Percentiles rank a stretch among this genome's conserved stretches.
These are phyloP conservation scores for Elsinoe perseae DNA, from an alignment of 2,329 filamentous ascomycete genomes.

Conservation along the genomic window DNA sequence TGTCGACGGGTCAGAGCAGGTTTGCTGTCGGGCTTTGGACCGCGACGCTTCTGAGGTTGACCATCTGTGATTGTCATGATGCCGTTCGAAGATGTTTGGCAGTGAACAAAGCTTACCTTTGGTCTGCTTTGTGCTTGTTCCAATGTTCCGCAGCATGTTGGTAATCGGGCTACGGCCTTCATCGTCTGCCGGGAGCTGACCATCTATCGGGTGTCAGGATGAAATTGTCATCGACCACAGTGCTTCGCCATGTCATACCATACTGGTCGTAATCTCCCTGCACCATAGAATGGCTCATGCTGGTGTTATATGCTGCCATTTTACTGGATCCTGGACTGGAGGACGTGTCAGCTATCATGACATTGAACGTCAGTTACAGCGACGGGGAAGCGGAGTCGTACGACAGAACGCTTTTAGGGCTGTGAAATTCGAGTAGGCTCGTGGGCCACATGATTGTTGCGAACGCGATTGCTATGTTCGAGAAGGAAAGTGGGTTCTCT, in stretches of 20 bases:
- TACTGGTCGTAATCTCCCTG: constrained; percentile 7
- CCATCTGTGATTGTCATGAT: constrained; percentile 53
- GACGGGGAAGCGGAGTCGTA: constrained; percentile 4
- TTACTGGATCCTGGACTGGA: background rate
- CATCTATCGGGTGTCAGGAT: constrained; percentile 12
- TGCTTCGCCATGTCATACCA: background rate
- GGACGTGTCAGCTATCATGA: background rate
- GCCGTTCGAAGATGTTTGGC: constrained; percentile 1
- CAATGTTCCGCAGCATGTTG: constrained; percentile 54
- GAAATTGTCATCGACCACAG: background rate
- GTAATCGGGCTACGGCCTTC: constrained; percentile 23
- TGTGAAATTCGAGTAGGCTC: constrained; percentile 1
- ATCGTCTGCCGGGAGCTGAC: background rate
- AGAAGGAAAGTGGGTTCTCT: background rate
- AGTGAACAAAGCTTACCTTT: background rate
- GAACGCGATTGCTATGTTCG: background rate
- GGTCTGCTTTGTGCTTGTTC: constrained; percentile 56
- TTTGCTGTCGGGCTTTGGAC: constrained; percentile 93
- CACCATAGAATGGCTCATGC: background rate
- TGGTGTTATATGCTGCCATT: background rate
- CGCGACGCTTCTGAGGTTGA: constrained; percentile 76
- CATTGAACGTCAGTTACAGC: background rate
- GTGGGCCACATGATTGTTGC: constrained; percentile 6
- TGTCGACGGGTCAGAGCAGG: constrained; percentile 86
- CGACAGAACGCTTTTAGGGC: background rate